Base-by-base conservation (phyloP, 306 rosid species). In the Acmispon strigosus region DNA sequence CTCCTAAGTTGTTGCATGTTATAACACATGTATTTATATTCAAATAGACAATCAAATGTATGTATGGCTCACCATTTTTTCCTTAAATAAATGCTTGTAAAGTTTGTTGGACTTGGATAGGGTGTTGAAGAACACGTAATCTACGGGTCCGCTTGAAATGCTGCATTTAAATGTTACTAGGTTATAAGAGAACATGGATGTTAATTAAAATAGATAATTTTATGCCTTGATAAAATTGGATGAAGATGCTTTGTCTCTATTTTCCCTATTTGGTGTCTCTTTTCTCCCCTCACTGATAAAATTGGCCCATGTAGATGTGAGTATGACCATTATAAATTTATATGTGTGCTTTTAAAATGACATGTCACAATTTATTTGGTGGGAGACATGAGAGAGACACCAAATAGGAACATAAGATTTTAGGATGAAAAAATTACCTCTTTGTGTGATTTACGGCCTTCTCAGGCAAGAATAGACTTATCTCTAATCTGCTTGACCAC, bases 141-240 rank as follows among this genome's bases (percentile, higher is more conserved):
- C 64, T 0, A 70, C 10, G 0, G 78, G 70, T 5, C 67, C 17
- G 0, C 4, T 2, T 2, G n/a, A 14, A 37, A 17, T 2, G 3
- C 82, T 78, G 69, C 69, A 65, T 64, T 49, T 29, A 24, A 63
- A 64, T 39, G 22, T 20, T 24, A 24, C 20, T 55, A 17, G 10
- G 16, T 55, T 71, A 24, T 53, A 45, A 71, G 0, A 8, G 63
- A 41, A 0, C 0, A 9, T 8, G 22, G 41, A 27, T 58, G 19
- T 68, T 39, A 1, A 43, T 50, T 50, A 15, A 11, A 44, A 50
- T 29, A 14, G 8, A 6, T 6, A 70, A 2, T 24, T 55, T 45
- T 65, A 8, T 37, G 20, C 2, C n/a, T 41, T 56, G 55, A 63
- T 47, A 47, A 37, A 24, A 8, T 44, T 22, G 2, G 24, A 22